Evolutionary conservation across 1,284 basidiomycete species (phyloP), one percentile per base, ranked within the genome.

Genomic region (Cryptococcus sp.): DNA sequence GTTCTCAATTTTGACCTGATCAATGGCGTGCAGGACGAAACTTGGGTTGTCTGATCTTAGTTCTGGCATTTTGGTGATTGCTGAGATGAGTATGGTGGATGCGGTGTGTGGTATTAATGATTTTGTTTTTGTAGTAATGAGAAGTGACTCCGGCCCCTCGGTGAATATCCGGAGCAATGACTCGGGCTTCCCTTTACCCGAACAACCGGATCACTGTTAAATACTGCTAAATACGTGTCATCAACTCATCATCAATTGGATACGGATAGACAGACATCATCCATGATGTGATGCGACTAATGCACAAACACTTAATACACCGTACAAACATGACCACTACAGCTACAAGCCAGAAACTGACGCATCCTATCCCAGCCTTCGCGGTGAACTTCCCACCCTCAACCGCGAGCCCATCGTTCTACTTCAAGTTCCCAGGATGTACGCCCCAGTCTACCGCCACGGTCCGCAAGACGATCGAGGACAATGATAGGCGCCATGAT

Each of bases 401-500:
- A 5, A 66, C 67, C 1, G 66, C 62, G 3, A 44, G 46, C 1
- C 67, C 69, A 0, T 66, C 63, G 2, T 46, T 44, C 10, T 32
- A 62, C 46, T 64, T 68, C 46, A 49, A 45, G 3, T 72, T 80
- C 10, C 80, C 82, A 1, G 82, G 82, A 3, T 67, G 79, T 10
- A 82, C 79, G 0, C 66, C 75, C n/a, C 72, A 77, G 31, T 76
- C 80, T 2, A 83, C 81, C 46, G 63, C 60, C 16, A 62, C 75
- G 9, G 71, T 75, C 0, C 78, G 83, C 56, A 68, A 76, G 18
- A 72, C 85, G 1, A 63, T 86, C 14, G 73, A 79, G 55, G 76
- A 80, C 59, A 84, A 86, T 60, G 77, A 81, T 44, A 72, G 81
- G 51, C 64, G 67, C 9, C 80, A 84, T 59, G 83, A 85, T 60